Conservation (phyloP, 257 asterid species). For the Nemophila menziesii region DNA sequence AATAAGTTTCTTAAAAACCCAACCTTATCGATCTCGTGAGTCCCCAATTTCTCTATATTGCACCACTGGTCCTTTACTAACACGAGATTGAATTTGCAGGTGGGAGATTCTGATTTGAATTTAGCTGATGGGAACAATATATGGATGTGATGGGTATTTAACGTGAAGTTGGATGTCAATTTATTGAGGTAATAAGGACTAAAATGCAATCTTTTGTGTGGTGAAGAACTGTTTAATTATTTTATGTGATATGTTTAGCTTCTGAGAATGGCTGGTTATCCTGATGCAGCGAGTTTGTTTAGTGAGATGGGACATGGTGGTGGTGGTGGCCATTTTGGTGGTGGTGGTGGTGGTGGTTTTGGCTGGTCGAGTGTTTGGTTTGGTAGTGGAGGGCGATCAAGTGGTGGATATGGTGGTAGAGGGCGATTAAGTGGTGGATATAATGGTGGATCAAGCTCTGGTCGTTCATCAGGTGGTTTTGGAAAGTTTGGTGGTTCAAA, state of each 20-base stretch:
- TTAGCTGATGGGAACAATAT: constrained; percentile 71
- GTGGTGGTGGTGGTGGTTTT: no score
- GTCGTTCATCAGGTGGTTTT: constrained; percentile 43
- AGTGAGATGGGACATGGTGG: background rate
- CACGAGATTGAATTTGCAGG: constrained; percentile 39
- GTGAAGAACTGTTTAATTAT: background rate
- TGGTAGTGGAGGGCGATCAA: no score
- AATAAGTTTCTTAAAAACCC: constrained; percentile 73
- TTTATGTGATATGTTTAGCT: constrained; percentile 32
- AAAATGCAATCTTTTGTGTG: background rate
- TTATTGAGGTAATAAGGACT: constrained; percentile 39
- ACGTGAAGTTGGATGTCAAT: constrained; percentile 82
- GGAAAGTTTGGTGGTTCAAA: no score
- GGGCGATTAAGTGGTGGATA: constrained; percentile 46
- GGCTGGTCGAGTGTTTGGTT: no score
- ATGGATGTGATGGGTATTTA: constrained; percentile 65
- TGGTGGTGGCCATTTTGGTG: no score
- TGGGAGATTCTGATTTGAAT: constrained; percentile 85
- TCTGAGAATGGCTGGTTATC: constrained; percentile 10
- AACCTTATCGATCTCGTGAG: constrained; percentile 78
- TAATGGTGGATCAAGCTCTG: constrained; percentile 44
- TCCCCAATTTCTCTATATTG: constrained; percentile 2
- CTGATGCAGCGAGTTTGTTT: background rate
- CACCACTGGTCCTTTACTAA: background rate
- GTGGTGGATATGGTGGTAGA: constrained; percentile 34